phyloP scores from a whole-genome alignment of 164 flowering plant species.

The Dillenia suffruticosa region DNA sequence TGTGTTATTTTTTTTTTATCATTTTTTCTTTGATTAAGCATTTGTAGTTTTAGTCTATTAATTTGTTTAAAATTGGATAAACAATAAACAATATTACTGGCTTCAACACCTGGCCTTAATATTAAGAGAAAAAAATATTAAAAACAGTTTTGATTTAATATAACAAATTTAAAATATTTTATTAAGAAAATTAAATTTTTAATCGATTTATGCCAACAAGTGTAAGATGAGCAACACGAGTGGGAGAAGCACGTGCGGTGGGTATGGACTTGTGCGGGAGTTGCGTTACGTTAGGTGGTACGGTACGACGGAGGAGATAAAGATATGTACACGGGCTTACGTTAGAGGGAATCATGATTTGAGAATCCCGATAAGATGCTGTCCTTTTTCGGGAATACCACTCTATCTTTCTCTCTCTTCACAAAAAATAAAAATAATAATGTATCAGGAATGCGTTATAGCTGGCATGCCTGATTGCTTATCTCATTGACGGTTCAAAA shows the following conservation, averaged over 20 bases:
- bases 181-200: neutral
- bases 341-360: constrained; percentile 30
- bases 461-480: constrained; percentile 18
- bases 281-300: too few species aligned
- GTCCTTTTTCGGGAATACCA: constrained; percentile 24
- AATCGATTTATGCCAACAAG: constrained; percentile 10
- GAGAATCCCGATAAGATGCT: constrained; percentile 36
- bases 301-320: neutral
- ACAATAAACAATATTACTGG: too few species aligned
- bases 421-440: neutral
- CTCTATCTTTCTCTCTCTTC: too few species aligned
- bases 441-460: constrained; percentile 12
- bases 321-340: constrained; percentile 19
- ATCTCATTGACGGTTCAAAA: constrained; percentile 17
- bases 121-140: too few species aligned
- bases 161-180: too few species aligned
- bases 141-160: neutral
- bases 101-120: too few species aligned
- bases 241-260: neutral
- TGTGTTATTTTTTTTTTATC: too few species aligned
- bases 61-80: too few species aligned
- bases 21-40: too few species aligned
- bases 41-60: too few species aligned
- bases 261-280: too few species aligned
- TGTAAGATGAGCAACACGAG: constrained; percentile 1